Base-by-base conservation (phyloP, 139 green algal genomes). In the Klebsormidium nitens region DNA sequence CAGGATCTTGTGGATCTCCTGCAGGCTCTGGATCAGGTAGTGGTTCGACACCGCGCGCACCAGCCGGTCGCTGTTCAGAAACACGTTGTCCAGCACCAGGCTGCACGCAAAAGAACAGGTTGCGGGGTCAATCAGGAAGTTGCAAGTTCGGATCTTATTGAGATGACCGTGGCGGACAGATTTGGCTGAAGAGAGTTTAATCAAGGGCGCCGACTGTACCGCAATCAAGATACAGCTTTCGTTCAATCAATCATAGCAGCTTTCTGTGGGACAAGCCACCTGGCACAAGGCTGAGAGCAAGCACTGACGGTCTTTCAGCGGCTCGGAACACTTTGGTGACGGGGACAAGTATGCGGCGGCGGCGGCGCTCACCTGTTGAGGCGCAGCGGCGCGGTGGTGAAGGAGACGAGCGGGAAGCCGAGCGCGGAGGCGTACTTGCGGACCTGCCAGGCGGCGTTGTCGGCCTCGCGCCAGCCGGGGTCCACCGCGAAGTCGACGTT, bases 401-500 rank as follows among this genome's bases (percentile, higher is more conserved):
- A 66, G 49, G 82, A 62, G 6, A 84, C 48, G 29, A 89, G 74
- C 11, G 60, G 68, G 68, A 83, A 76, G 36, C 74, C 77, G 2
- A 42, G 29, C 1, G 64, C 36, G 0, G 63, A 26, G 0, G 42
- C n/a, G 31, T 38, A 35, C 1, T 31, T 36, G 0, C 40, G 28
- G 6, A 78, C 14, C 17, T 65, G 49, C 66, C 42, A 57, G 28
- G 2, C 34, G 29, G 0, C n/a, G 4, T 71, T 50, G 3, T 63
- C 47, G 3, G 72, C 62, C 35, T 55, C 58, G 26, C 60, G n/a
- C 34, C 52, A 34, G 59, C 58, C 72, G 8, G 68, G 31, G 35
- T 49, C 69, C 38, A 82, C 63, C 8, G 78, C 69, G 1, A 88
- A 52, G 3, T 77, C 84, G 46, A 88, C 48, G 44, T 86, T 88